Base-by-base conservation (phyloP, 176 grass and related monocot genomes). In the Phoenix roebelenii region DNA sequence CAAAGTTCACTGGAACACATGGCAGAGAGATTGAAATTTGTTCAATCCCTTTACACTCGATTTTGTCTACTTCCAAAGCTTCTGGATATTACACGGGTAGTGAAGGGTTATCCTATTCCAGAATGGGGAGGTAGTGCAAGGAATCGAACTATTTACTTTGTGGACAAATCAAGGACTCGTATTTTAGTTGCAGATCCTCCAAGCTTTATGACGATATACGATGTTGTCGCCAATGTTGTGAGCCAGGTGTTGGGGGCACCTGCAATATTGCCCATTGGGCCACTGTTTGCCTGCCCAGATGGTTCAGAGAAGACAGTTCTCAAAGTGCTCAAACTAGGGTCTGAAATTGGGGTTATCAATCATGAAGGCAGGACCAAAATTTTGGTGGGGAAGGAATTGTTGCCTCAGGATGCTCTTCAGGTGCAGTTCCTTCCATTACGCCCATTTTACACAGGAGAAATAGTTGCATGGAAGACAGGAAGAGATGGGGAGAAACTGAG, bases 381-480 rank as follows among this genome's bases (percentile, higher is more conserved):
- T 83, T 84, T 75, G 18, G 57, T 96, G 76, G 86, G 86, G 71
- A 67, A 54, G 61, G 86, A 96, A 35, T 79, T 96, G 51, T 74
- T 96, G 24, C 65, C 92, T 66, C 87, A 88, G 77, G 87, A 97
- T 77, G 80, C 92, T 82, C 80, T 80, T 16, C 92, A 90, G 54
- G 87, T 97, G 30, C 92, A 97, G 58, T 97, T 97, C 66, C 80
- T 97, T 79, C 92, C 92, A 50, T 69, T 97, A 63, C 77, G 92
- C 71, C 92, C 83, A 59, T 97, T 97, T 80, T 97, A 90, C 48
- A 82, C 53, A 9, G 92, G 83, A 54, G 92, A 97, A 87, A 85
- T 90, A 54, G 75, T 91, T 24, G 83, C 92, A 68, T 96, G 92
- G 92, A 96, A 97, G 55, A 85, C 83, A 60, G 83, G 81, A 56